Base-by-base conservation (phyloP, 2,329 filamentous ascomycete genomes). In the Fusarium oxysporum region DNA sequence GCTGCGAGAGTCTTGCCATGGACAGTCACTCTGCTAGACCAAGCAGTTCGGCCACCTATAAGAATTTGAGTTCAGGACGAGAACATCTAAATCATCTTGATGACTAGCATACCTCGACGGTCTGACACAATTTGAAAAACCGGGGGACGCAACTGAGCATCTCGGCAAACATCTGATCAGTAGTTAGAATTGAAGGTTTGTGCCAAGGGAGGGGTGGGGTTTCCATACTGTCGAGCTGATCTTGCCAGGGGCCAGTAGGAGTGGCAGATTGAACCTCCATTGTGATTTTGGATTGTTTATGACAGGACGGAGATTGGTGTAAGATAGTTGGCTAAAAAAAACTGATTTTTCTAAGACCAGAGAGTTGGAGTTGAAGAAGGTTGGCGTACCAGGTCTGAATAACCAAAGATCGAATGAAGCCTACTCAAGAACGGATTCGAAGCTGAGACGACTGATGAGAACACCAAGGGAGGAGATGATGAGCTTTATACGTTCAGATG, bases 41-140 rank as follows among this genome's bases (percentile, higher is more conserved):
- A 97, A 65, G 95, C 95, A 65, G 95, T 97, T 77, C 95, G 93
- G 74, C 94, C 94, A 76, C 94, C 95, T 96, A 35, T 37, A 38
- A 54, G 43, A 41, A 38, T 59, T 50, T 56, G 33, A 59, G 44
- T 30, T 45, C 41, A 65, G 56, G 38, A 16, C 50, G 10, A 28
- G 30, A 37, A 54, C 41, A 28, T 40, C 25, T 17, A 44, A 41
- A 9, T 21, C 33, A 17, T 21, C 8, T 35, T 32, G n/a, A 7
- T 5, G 21, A 30, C 11, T 37, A 55, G 61, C 84, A 77, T 86
- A 93, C 92, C 92, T 88, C 92, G 88, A 80, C 92, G 89, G 81
- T 94, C 92, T 76, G 92, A 94, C 57, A 93, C 88, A 75, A 93
- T 90, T 78, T 92, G 90, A 80, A 91, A 95, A 59, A 88, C 83